Conservation (phyloP, 805 yeast species). For the Lipomyces starkeyi region DNA sequence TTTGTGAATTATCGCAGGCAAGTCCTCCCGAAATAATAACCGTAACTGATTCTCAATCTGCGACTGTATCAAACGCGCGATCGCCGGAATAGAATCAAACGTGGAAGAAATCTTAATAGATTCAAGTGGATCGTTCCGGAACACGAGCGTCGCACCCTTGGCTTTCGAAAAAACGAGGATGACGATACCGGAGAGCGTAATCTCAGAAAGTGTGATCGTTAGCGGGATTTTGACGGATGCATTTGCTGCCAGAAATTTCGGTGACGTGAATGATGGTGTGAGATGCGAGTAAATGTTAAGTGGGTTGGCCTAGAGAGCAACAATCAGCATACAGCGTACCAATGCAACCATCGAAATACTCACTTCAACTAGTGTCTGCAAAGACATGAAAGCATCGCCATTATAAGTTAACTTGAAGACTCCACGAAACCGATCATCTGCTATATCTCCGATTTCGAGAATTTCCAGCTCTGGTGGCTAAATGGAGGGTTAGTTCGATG, state of each 20-base stretch:
- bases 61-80: constrained; percentile 79
- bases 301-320: constrained; percentile 69
- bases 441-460: constrained; percentile 81
- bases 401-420: constrained; percentile 76
- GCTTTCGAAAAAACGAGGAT: constrained; percentile 81
- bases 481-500: background rate
- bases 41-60: constrained; percentile 84
- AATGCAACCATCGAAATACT: background rate
- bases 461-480: constrained; percentile 74
- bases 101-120: constrained; percentile 81
- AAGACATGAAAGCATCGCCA: constrained; percentile 77
- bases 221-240: constrained; percentile 79
- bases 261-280: constrained; percentile 62
- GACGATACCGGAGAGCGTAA: constrained; percentile 78
- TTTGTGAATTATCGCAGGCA: constrained; percentile 80
- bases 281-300: constrained; percentile 63
- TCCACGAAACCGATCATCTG: constrained; percentile 75
- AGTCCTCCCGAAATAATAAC: constrained; percentile 78
- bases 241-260: constrained; percentile 67
- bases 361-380: constrained; percentile 67
- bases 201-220: constrained; percentile 73
- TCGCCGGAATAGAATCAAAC: constrained; percentile 82
- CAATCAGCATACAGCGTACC: constrained; percentile 3
- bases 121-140: constrained; percentile 87
- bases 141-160: constrained; percentile 84